phyloP scores from a whole-genome alignment of 2,329 filamentous ascomycete genomes.

The Nothophoma quercina region DNA sequence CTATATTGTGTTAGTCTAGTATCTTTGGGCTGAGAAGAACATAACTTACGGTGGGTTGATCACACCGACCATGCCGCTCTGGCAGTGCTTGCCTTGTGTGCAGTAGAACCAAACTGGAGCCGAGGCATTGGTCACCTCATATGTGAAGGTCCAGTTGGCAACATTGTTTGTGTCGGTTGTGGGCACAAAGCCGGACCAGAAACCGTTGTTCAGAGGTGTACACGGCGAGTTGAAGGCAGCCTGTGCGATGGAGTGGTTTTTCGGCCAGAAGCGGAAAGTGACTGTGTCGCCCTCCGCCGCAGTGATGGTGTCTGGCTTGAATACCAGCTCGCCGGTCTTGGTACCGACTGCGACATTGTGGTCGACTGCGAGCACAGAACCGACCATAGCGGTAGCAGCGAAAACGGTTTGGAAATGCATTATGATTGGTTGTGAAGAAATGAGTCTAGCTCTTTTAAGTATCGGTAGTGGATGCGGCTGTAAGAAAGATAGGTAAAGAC shows the following conservation, averaged over 20 bases:
- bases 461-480: slow-evolving; percentile 8
- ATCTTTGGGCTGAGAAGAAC: too few species aligned
- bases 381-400: slow-evolving; percentile 40
- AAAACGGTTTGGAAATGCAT: slow-evolving; percentile 51
- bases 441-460: slow-evolving; percentile 47
- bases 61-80: slow-evolving; percentile 50
- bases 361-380: slow-evolving; percentile 42
- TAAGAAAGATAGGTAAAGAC: slow-evolving; percentile 28
- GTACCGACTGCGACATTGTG: slow-evolving; percentile 45
- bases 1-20: slow-evolving; percentile 24
- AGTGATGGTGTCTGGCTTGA: slow-evolving; percentile 45
- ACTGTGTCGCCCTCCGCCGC: slow-evolving; percentile 49
- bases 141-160: slow-evolving; percentile 40
- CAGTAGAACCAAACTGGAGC: slow-evolving; percentile 53
- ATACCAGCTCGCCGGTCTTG: slow-evolving; percentile 36
- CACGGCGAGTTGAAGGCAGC: slow-evolving; percentile 46
- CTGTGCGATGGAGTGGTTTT: slow-evolving; percentile 51
- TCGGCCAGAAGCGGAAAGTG: slow-evolving; percentile 50
- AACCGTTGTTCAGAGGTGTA: slow-evolving; percentile 41
- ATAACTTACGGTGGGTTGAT: slow-evolving; percentile 49
- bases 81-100: slow-evolving; percentile 49
- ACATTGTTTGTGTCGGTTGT: slow-evolving; percentile 32
- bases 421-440: slow-evolving; percentile 38
- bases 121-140: slow-evolving; percentile 46
- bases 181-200: slow-evolving; percentile 50